Evolutionary conservation across 164 flowering plant genomes (phyloP).

Genomic region (Annona cherimola): DNA sequence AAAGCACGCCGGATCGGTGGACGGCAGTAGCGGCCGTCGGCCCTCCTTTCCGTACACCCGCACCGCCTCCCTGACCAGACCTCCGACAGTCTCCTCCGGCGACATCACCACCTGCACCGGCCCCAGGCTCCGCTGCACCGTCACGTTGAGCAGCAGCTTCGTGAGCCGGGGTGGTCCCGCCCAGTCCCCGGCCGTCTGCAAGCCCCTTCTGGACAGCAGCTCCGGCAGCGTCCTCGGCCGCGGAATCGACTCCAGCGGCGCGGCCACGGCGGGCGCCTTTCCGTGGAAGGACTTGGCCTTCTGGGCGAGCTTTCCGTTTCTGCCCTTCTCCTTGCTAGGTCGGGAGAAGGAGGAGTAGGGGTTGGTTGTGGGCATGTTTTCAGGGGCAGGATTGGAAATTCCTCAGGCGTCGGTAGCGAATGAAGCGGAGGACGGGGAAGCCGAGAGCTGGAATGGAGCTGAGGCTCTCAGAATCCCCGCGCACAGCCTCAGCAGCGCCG

Average conservation of each 20-base stretch:
- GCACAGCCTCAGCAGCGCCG: conserved; percentile 17
- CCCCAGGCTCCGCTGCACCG: conserved; percentile 68
- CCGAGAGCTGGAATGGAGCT: conserved; percentile 50
- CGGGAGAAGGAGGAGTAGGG: conserved; percentile 3
- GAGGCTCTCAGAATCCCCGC: conserved; percentile 42
- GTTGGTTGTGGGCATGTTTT: conserved; percentile 8
- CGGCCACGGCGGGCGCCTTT: conserved; percentile 4
- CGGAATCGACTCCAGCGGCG: conserved; percentile 23
- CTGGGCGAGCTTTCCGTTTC: conserved; percentile 36
- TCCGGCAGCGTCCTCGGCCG: conserved; percentile 72
- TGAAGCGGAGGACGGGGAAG: conserved; percentile 48
- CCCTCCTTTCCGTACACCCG: conserved; percentile 65
- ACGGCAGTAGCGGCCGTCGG: conserved; percentile 58
- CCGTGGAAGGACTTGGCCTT: conserved; percentile 73
- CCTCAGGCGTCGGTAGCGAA: conserved; percentile 60
- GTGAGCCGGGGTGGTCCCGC: conserved; percentile 33
- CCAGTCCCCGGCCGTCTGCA: conserved; percentile 1
- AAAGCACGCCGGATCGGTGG: conserved; percentile 38
- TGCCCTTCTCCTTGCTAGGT: conserved; percentile 31
- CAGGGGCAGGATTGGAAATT: conserved; percentile 1
- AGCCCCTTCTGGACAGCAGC: conserved; percentile 23
- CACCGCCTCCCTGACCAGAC: conserved; percentile 48
- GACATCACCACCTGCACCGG: conserved; percentile 66
- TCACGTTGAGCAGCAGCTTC: conserved; percentile 76
- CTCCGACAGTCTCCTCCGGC: conserved; percentile 65